phyloP scores from a whole-genome alignment of 1,284 basidiomycete genomes.

The Leccinum laetum region DNA sequence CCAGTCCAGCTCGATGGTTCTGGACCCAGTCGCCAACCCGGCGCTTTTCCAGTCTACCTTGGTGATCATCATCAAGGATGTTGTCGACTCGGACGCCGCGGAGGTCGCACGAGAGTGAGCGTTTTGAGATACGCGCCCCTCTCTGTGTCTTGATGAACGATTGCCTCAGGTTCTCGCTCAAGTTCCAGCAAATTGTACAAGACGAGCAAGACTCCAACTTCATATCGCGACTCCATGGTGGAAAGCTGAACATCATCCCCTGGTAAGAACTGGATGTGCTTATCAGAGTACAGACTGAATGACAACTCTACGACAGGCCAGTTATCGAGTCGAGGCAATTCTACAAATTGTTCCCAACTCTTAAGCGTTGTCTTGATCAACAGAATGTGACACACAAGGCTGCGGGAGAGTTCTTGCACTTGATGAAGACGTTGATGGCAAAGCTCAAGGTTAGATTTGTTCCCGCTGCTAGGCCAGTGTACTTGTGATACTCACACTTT shows the following conservation, averaged over 20 bases:
- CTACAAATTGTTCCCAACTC: slow-evolving; percentile 48
- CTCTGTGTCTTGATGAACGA: no score
- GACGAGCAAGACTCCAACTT: slow-evolving; percentile 62
- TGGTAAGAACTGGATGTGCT: slow-evolving; percentile 27
- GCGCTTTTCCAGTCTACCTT: slow-evolving; percentile 58
- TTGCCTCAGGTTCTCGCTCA: slow-evolving; percentile 45
- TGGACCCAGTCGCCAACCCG: slow-evolving; percentile 59
- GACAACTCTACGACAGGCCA: slow-evolving; percentile 37
- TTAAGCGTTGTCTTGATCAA: slow-evolving; percentile 47
- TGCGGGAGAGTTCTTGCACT: slow-evolving; percentile 52
- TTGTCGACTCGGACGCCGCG: slow-evolving; percentile 52
- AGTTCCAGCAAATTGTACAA: slow-evolving; percentile 55
- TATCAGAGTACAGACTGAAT: background rate
- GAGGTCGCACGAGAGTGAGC: slow-evolving; percentile 56
- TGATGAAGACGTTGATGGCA: slow-evolving; percentile 39
- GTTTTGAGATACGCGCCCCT: no score
- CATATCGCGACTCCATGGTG: slow-evolving; percentile 53
- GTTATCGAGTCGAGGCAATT: slow-evolving; percentile 61
- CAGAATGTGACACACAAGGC: slow-evolving; percentile 48
- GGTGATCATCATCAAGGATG: slow-evolving; percentile 67
- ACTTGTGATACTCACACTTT: no score
- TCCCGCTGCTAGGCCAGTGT: no score
- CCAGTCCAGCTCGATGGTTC: slow-evolving; percentile 56
- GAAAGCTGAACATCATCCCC: slow-evolving; percentile 55
- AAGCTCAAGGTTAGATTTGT: slow-evolving; percentile 52